Conservation (phyloP, 75 land plant species). For the Pinus albicaulis region DNA sequence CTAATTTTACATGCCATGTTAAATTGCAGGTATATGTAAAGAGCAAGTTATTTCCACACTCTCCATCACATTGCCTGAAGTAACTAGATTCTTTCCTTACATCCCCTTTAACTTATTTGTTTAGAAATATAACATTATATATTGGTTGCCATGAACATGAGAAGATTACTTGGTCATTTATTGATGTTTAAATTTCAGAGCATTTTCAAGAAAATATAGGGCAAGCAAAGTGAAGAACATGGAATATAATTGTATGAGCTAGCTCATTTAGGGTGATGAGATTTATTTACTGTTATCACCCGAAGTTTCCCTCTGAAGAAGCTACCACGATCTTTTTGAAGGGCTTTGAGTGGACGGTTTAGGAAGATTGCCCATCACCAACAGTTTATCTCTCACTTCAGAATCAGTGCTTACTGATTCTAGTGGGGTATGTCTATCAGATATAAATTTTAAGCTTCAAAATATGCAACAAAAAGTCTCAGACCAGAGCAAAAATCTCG, state of each 20-base stretch:
- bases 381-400: not conserved
- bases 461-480: not conserved
- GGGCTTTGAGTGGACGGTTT: conserved; percentile 19
- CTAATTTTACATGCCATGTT: not conserved
- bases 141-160: not conserved
- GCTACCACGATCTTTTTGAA: too few species aligned
- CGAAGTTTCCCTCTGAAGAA: too few species aligned
- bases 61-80: conserved; percentile 87
- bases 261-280: too few species aligned
- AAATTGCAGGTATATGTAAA: conserved; percentile 78
- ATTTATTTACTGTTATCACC: too few species aligned
- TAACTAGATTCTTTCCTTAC: conserved; percentile 16
- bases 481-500: not conserved
- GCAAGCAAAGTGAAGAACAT: not conserved
- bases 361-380: not conserved
- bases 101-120: not conserved
- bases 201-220: not conserved
- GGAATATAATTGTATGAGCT: not conserved
- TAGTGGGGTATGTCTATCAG: not conserved
- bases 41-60: conserved; percentile 85
- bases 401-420: not conserved
- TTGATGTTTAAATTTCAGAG: not conserved
- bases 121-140: conserved; percentile 16
- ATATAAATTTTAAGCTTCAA: not conserved
- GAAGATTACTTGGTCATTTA: not conserved